Evolutionary conservation across 768 basidiomycete species (phyloP).

Genomic region (Termitomyces heimii): DNA sequence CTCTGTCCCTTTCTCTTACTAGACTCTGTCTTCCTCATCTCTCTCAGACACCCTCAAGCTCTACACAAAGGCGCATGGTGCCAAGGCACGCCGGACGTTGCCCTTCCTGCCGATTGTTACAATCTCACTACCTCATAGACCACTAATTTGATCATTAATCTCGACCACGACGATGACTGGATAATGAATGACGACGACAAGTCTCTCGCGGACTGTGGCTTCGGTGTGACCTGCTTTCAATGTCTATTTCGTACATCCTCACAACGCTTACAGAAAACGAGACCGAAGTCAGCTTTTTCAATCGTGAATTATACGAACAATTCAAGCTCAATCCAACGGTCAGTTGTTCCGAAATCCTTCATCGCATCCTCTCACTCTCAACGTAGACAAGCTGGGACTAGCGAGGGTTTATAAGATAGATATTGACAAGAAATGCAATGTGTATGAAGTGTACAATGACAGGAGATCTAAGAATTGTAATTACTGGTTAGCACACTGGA

Average conservation of each 20-base stretch:
- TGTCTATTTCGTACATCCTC: background rate
- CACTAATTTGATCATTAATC: slow-evolving; percentile 95
- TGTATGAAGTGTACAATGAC: slow-evolving; percentile 28
- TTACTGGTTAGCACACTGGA: slow-evolving; percentile 93
- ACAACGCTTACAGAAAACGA: slow-evolving; percentile 70
- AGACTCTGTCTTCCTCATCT: slow-evolving; percentile 2
- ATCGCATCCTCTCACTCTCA: background rate
- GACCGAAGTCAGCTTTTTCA: slow-evolving; percentile 92
- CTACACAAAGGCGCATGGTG: slow-evolving; percentile 91
- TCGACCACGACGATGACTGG: slow-evolving; percentile 96
- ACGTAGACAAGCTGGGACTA: slow-evolving; percentile 42
- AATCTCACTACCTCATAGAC: slow-evolving; percentile 46
- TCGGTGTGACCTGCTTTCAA: slow-evolving; percentile 47
- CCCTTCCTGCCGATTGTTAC: background rate
- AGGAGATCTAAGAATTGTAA: slow-evolving; percentile 22
- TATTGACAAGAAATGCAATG: slow-evolving; percentile 29
- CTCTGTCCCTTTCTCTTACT: background rate
- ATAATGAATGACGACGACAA: slow-evolving; percentile 66
- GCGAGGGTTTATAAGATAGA: slow-evolving; percentile 18
- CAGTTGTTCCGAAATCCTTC: background rate
- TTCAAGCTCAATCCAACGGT: slow-evolving; percentile 87
- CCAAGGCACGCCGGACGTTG: slow-evolving; percentile 58
- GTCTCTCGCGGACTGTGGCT: slow-evolving; percentile 62
- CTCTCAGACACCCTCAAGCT: slow-evolving; percentile 84
- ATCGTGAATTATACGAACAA: slow-evolving; percentile 62